Conservation (phyloP, 2,329 filamentous ascomycete species). For the Cladosporium sp. region DNA sequence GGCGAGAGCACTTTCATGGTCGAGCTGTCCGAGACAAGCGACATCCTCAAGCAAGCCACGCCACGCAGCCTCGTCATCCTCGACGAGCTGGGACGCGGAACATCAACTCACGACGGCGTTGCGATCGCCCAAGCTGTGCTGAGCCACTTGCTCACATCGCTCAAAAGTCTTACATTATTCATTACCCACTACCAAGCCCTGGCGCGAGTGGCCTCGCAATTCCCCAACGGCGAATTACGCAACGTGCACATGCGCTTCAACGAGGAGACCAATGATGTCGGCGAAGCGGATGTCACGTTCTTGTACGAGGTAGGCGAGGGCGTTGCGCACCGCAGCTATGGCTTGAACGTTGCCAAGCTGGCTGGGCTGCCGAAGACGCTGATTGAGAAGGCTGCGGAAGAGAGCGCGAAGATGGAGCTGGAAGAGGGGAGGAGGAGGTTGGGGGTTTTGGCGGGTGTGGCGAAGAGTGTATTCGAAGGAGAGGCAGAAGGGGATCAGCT, state of each 20-base stretch:
- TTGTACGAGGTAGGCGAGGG: slow-evolving; percentile 89
- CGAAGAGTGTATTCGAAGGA: neutral
- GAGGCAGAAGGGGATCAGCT: slow-evolving; percentile 28
- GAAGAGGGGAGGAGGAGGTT: slow-evolving; percentile 63
- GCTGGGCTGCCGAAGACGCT: slow-evolving; percentile 75
- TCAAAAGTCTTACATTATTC: slow-evolving; percentile 79
- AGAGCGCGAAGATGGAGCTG: slow-evolving; percentile 76
- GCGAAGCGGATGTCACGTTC: slow-evolving; percentile 80
- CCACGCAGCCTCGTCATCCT: slow-evolving; percentile 82
- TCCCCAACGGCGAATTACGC: slow-evolving; percentile 59
- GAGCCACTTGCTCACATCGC: slow-evolving; percentile 72
- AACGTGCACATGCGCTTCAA: slow-evolving; percentile 96
- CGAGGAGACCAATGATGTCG: slow-evolving; percentile 44
- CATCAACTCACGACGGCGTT: slow-evolving; percentile 90
- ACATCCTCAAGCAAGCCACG: slow-evolving; percentile 85
- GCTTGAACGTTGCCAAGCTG: slow-evolving; percentile 83
- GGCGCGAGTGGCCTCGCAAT: slow-evolving; percentile 65
- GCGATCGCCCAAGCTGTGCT: slow-evolving; percentile 93
- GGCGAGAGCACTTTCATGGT: slow-evolving; percentile 98
- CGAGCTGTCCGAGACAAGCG: slow-evolving; percentile 85
- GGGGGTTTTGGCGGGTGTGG: slow-evolving; percentile 28
- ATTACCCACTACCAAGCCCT: slow-evolving; percentile 97
- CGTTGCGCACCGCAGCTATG: slow-evolving; percentile 89
- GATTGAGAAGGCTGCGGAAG: slow-evolving; percentile 72
- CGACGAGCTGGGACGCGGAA: slow-evolving; percentile 90